Evolutionary conservation across 2,329 filamentous ascomycete genomes (phyloP), one percentile per base, ranked within the genome.

Genomic region (Monilinia fructigena): DNA sequence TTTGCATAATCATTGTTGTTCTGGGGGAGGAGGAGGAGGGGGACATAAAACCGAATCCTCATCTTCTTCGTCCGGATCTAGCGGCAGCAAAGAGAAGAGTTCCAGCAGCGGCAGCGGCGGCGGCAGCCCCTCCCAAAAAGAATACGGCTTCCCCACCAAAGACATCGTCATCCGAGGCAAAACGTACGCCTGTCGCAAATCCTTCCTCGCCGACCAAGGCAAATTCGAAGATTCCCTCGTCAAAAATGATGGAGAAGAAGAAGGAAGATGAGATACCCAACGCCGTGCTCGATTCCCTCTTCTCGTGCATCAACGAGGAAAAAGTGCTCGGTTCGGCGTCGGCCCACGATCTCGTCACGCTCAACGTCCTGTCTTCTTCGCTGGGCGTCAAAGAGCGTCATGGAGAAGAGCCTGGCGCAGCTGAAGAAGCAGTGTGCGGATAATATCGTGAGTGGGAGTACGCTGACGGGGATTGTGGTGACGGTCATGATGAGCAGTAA

Each of bases 281-380:
- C 8, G 48, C 52, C 4, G 68, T 75, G 7, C 62, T 75, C 18
- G 61, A 70, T 2, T 65, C 72, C 65, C 58, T 75, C 31, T 62
- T 75, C 40, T 63, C 67, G 1, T 75, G 66, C 66, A 74, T 75
- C 68, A 75, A 75, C 26, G 55, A 59, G 6, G 73, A 75, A 52
- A 40, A 31, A 4, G 18, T 59, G 2, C 72, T 72, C 16, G 0
- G 35, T 0, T 68, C 70, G 12, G 60, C 58, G 3, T 66, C 55
- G 16, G 50, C 71, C 3, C 52, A 72, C 12, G 73, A 75, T 65
- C 70, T 74, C 52, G 72, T 74, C 0, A 72, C 69, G 0, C 54
- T 75, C 3, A 69, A 72, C 35, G 70, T 75, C 3, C 68, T 75
- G 0, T 67, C 71, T 5, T 65, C 63, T 1, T 70, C 66, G 14